phyloP scores from a whole-genome alignment of 805 yeast genomes.

The Lipomyces sp. region DNA sequence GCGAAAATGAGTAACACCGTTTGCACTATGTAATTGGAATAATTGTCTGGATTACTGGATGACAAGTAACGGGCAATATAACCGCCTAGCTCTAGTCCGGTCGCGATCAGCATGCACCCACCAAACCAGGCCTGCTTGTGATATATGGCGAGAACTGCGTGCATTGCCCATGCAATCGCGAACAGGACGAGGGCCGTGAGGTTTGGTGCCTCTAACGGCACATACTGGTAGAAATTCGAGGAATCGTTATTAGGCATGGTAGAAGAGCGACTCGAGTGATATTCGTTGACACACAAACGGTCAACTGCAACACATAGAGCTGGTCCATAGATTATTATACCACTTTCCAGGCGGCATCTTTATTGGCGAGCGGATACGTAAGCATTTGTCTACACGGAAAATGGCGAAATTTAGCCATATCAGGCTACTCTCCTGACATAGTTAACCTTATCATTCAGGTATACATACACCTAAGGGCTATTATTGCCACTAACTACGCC shows the following conservation, averaged over 20 bases:
- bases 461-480: no score
- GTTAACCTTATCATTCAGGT: no score
- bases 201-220: slow-evolving; percentile 64
- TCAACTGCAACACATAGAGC: no score
- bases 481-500: no score
- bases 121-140: slow-evolving; percentile 71
- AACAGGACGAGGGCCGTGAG: slow-evolving; percentile 60
- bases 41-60: slow-evolving; percentile 43
- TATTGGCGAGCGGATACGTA: no score
- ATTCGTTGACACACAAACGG: not conserved
- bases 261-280: not conserved
- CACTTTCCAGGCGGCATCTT: no score
- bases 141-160: slow-evolving; percentile 51
- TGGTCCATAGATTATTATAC: no score
- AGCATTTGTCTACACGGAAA: no score
- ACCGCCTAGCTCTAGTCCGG: slow-evolving; percentile 62
- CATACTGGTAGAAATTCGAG: slow-evolving; percentile 27
- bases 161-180: slow-evolving; percentile 53
- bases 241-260: not conserved
- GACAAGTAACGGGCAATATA: slow-evolving; percentile 64
- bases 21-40: slow-evolving; percentile 61
- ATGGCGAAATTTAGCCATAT: no score
- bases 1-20: slow-evolving; percentile 72
- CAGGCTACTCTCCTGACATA: no score
- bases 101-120: slow-evolving; percentile 60